Base-by-base conservation (phyloP, 140 eudicot genomes). In the Cichorium intybus region DNA sequence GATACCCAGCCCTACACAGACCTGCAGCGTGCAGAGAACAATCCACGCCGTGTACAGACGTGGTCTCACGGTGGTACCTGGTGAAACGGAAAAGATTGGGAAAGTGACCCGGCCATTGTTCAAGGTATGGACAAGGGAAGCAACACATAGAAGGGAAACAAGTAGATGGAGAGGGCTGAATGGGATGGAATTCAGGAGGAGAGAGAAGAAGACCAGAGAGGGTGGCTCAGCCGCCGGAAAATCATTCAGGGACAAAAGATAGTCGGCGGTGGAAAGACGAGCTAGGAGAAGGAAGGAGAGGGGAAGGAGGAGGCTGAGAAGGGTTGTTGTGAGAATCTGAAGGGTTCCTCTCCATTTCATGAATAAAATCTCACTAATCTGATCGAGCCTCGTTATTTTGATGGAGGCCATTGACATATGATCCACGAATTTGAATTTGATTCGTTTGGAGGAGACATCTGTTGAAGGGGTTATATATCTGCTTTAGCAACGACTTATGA, bases 291-390 rank as follows among this genome's bases (percentile, higher is more conserved):
- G 91, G 64, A 87, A 85, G 6, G 97, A 88, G 37, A 87, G 90
- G 7, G 97, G 97, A 20, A 82, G 86, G 59, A 87, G 91, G 46
- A 91, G 95, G 83, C 89, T 81, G 56, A 92, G 96, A 54, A 84
- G 94, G 50, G 85, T 71, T 14, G 80, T 83, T 8, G 87, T 79
- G 57, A 92, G 55, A 8, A 83, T 34, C 11, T 83, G 90, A 47
- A 88, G 86, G 24, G 76, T 43, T 6, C 22, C 26, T 62, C 45
- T 75, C 28, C 76, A 46, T 24, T 74, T 63, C 52, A 63, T 16
- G 43, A 74, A 47, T 26, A 75, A 59, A 9, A 27, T 67, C 2
- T 57, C 62, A 18, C 1, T 43, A 10, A 24, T 24, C 10, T 35
- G 60, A 54, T 66, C 53, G 35, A 51, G 7, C 61, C 18, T 66